A percentile compares a stretch with the other conserved stretches of the same genome.
Evolutionary conservation across 75 land plant genomes (phyloP).

Genomic region (Chamaecyparis obtusa): DNA sequence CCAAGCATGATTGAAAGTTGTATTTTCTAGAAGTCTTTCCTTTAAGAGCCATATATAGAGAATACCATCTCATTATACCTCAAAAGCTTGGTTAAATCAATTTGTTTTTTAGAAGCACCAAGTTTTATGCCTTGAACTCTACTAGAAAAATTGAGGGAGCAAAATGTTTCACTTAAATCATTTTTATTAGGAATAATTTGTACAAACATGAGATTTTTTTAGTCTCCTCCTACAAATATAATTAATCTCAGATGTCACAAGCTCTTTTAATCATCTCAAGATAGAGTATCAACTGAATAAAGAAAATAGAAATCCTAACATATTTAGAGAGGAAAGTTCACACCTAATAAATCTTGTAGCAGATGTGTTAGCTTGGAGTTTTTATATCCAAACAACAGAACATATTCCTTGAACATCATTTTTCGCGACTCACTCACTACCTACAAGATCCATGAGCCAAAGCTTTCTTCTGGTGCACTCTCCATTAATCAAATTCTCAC

Average conservation of each 20-base stretch:
- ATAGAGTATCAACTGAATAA: background rate
- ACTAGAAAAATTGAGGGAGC: conserved; percentile 97
- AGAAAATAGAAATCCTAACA: background rate
- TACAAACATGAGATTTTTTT: conserved; percentile 97
- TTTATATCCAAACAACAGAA: conserved; percentile 36
- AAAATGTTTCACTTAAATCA: conserved; percentile 82
- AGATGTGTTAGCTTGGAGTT: conserved; percentile 98
- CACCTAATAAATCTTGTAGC: conserved; percentile 97
- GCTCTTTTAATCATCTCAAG: background rate
- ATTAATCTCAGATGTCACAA: background rate
- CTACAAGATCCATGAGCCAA: conserved; percentile 97
- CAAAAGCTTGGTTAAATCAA: conserved; percentile 62
- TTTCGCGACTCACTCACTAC: conserved; percentile 94
- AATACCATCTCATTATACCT: conserved; percentile 87
- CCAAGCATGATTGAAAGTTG: background rate
- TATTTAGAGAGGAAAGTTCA: background rate
- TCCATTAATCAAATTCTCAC: conserved; percentile 77
- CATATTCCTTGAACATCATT: conserved; percentile 85
- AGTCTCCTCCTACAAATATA: conserved; percentile 78
- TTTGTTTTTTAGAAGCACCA: conserved; percentile 84
- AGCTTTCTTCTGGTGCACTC: conserved; percentile 93
- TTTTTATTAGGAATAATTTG: conserved; percentile 92
- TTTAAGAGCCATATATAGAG: background rate
- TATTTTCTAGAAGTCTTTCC: background rate
- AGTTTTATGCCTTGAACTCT: conserved; percentile 92